Percentiles rank a stretch among this genome's conserved stretches.
Evolutionary conservation across 306 rosid genomes (phyloP).

Genomic region (Fragaria iinumae): DNA sequence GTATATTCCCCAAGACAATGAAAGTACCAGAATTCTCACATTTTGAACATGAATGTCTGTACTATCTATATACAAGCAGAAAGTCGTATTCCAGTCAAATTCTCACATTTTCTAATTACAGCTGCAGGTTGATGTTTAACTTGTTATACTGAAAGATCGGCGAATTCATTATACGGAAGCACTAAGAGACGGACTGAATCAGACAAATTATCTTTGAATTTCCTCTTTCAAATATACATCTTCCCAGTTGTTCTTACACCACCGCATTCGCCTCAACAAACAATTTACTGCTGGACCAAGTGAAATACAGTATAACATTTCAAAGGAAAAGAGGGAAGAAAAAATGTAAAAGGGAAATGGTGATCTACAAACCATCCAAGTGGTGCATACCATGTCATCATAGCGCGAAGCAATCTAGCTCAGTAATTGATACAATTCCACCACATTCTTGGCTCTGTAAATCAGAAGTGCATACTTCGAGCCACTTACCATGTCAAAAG

Average conservation of each 20-base stretch:
- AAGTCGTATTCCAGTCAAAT: not conserved
- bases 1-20: not conserved
- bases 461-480: conserved; percentile 33
- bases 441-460: conserved; percentile 32
- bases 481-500: conserved; percentile 18
- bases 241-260: conserved; percentile 18
- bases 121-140: too few species aligned
- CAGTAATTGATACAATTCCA: conserved; percentile 26
- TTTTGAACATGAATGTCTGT: conserved; percentile 3
- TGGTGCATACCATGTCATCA: conserved; percentile 41
- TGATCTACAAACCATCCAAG: conserved; percentile 30
- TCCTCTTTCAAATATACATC: conserved; percentile 5
- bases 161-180: not conserved
- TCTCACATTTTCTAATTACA: too few species aligned
- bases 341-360: conserved; percentile 15
- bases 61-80: not conserved
- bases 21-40: not conserved
- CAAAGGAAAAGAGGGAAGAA: not conserved
- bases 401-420: conserved; percentile 30
- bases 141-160: not conserved
- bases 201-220: conserved; percentile 17
- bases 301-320: conserved; percentile 12
- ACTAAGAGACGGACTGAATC: not conserved
- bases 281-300: conserved; percentile 21
- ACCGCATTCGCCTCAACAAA: conserved; percentile 14